These are phyloP conservation scores for Vicia villosa DNA, from an alignment of 306 rosid species.

Conservation along the genomic window DNA sequence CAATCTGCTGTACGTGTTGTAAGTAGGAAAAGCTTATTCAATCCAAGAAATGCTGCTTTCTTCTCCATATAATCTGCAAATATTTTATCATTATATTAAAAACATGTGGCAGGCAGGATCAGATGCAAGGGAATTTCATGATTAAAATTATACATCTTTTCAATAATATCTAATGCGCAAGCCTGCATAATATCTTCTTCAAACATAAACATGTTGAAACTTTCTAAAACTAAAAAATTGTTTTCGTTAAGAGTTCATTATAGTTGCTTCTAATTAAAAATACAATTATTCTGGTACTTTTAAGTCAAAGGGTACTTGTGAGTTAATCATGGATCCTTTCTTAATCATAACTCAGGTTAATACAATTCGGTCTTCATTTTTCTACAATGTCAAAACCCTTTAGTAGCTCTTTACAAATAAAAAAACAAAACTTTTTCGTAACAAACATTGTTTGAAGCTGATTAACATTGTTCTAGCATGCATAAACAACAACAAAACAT, in stretches of 20 bases:
- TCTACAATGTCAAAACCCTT: slow-evolving; percentile 10
- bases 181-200: slow-evolving; percentile 9
- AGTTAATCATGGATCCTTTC: background rate
- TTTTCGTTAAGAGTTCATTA: background rate
- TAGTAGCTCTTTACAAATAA: background rate
- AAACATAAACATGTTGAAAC: slow-evolving; percentile 8
- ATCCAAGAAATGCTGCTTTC: slow-evolving; percentile 75
- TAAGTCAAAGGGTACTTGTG: background rate
- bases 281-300: background rate
- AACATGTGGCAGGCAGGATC: slow-evolving; percentile 15
- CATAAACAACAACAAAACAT: slow-evolving; percentile 14
- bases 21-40: slow-evolving; percentile 81
- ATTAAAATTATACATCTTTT: slow-evolving; percentile 11
- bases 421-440: background rate
- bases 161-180: slow-evolving; percentile 22
- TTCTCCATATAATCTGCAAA: slow-evolving; percentile 87
- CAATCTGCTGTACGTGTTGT: slow-evolving; percentile 96
- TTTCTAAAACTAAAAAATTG: slow-evolving; percentile 7
- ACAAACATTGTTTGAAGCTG: slow-evolving; percentile 2
- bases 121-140: slow-evolving; percentile 12
- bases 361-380: background rate
- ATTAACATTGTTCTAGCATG: background rate
- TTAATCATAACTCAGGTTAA: slow-evolving; percentile 6
- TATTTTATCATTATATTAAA: slow-evolving; percentile 33
- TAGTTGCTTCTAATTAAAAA: background rate